These are phyloP conservation scores for Dendrobium chrysotoxum DNA, from an alignment of 106 monocot species.

Conservation along the genomic window DNA sequence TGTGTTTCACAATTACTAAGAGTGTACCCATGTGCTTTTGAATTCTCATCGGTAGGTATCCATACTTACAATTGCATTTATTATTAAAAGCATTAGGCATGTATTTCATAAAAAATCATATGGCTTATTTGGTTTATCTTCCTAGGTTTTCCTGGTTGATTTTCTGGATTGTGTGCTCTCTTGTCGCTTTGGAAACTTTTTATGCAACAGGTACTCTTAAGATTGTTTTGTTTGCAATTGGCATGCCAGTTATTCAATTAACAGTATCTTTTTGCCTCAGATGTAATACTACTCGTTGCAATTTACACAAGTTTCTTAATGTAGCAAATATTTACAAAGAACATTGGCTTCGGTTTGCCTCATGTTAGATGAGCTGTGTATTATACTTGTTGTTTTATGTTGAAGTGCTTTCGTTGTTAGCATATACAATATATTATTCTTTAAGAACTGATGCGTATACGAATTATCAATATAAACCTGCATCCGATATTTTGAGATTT, in stretches of 20 bases:
- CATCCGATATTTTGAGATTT: not conserved
- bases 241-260: not conserved
- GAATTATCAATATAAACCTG: no score
- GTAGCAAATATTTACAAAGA: not conserved
- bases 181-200: slow-evolving; percentile 95
- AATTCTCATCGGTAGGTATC: slow-evolving; percentile 80
- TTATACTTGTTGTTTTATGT: not conserved
- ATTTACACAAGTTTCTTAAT: not conserved
- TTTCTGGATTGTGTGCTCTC: slow-evolving; percentile 93
- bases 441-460: no score
- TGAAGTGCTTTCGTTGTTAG: not conserved
- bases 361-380: not conserved
- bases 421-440: not conserved
- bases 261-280: not conserved
- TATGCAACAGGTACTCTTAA: slow-evolving; percentile 88
- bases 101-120: not conserved
- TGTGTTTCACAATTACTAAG: slow-evolving; percentile 84
- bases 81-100: not conserved
- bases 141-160: slow-evolving; percentile 86
- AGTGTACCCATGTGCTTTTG: slow-evolving; percentile 94
- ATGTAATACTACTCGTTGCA: not conserved
- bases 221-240: not conserved
- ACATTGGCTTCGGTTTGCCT: not conserved
- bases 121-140: slow-evolving; percentile 3
- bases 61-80: not conserved